Evolutionary conservation across 768 basidiomycete genomes (phyloP), one percentile per base, ranked within the genome.

Genomic region (Xerocomellus amylosporus): DNA sequence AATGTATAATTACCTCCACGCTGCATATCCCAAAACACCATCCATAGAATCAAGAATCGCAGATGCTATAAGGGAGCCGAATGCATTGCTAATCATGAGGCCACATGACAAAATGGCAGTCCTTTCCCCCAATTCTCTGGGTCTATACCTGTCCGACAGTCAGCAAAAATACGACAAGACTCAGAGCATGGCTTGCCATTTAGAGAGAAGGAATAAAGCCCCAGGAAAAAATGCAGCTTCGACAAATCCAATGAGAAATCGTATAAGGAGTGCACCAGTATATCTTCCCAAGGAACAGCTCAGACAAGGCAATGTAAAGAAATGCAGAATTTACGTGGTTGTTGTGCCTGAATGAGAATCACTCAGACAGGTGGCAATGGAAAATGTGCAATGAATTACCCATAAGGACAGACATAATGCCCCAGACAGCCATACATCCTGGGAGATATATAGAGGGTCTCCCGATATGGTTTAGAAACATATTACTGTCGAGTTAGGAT

Each of bases 181-280:
- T 8, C 8, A 34, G 34, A 49, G 22, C 3, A 68, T 62, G 43
- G 15, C 76, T 71, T n/a, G 69, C 77, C 69, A 68, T 50, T 69
- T 60, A 28, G 66, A 68, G 14, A 68, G 47, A 38, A 68, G 55
- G 31, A 69, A 64, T 46, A 88, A 70, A 19, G 85, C 80, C 26
- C 85, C 86, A 46, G 87, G 87, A 63, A 85, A 86, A 69, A 87
- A 88, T 3, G 84, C 83, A 12, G 84, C 85, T 68, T 83, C 83
- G n/a, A 82, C 76, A 58, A 87, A 86, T 36, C 91, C 92, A 33
- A 93, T 77, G 66, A 87, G 80, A 71, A 93, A 92, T 20, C 90
- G 79, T 0, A 84, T 84, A 13, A 83, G 68, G 12, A 90, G 75
- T 8, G 79, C 86, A 20, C 83, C 79, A n/a, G 74, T 66, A 58